These are phyloP conservation scores for Calcarisporium arbuscula DNA, from an alignment of 2,329 filamentous ascomycete species.

Conservation along the genomic window DNA sequence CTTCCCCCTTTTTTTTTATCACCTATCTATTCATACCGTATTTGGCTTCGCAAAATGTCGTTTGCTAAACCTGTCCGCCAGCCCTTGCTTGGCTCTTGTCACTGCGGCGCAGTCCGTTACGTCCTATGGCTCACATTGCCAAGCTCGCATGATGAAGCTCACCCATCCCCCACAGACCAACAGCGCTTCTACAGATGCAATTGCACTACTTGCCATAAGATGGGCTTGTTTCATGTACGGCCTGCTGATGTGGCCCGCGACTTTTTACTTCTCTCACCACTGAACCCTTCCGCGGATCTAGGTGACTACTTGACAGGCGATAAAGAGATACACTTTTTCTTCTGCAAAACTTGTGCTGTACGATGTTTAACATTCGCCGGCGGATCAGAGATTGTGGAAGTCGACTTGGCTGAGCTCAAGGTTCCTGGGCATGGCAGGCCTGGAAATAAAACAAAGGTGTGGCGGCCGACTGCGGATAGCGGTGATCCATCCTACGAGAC, in stretches of 20 bases:
- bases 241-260: slow-evolving; percentile 28
- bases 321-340: slow-evolving; percentile 32
- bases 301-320: slow-evolving; percentile 32
- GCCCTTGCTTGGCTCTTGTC: slow-evolving; percentile 43
- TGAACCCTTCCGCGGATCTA: slow-evolving; percentile 28
- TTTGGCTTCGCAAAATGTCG: too few relatives aligned
- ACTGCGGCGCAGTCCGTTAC: slow-evolving; percentile 38
- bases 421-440: too few relatives aligned
- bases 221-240: slow-evolving; percentile 39
- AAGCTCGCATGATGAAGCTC: too few relatives aligned
- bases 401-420: too few relatives aligned
- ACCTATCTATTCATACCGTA: too few relatives aligned
- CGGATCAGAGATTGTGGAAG: too few relatives aligned
- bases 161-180: slow-evolving; percentile 12
- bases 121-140: slow-evolving; percentile 36
- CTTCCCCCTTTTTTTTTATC: too few relatives aligned
- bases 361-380: slow-evolving; percentile 36
- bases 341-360: slow-evolving; percentile 39
- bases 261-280: slow-evolving; percentile 39
- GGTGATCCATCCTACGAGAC: slow-evolving; percentile 11
- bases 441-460: slow-evolving; percentile 17
- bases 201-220: slow-evolving; percentile 42
- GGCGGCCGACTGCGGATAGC: slow-evolving; percentile 23
- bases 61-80: too few relatives aligned
- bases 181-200: slow-evolving; percentile 35